Conservation (phyloP, 345 rosid species). For the Brassica cretica region DNA sequence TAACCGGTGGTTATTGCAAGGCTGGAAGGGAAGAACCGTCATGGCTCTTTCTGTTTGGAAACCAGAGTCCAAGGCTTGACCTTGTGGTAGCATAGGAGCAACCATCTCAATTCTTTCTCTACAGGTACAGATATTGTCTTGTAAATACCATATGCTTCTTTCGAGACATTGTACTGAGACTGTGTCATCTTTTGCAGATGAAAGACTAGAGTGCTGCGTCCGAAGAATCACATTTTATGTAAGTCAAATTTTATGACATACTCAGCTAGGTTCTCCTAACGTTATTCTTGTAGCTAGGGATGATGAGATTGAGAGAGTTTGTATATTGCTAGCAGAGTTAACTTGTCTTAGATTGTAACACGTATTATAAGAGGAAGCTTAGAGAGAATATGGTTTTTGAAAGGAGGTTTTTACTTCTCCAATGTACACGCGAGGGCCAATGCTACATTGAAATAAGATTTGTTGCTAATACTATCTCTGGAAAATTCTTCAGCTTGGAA, state of each 20-base stretch:
- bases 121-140: constrained; percentile 15
- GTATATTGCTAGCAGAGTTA: constrained; percentile 33
- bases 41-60: constrained; percentile 85
- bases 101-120: not conserved
- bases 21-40: constrained; percentile 90
- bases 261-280: constrained; percentile 30
- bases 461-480: constrained; percentile 32
- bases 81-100: not conserved
- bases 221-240: constrained; percentile 17
- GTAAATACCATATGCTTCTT: not conserved
- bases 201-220: not conserved
- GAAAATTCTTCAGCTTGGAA: constrained; percentile 35
- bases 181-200: constrained; percentile 28
- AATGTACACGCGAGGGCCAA: constrained; percentile 37
- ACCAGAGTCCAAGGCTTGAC: constrained; percentile 45
- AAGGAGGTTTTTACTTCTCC: constrained; percentile 30
- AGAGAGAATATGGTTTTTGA: constrained; percentile 7
- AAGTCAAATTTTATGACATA: constrained; percentile 7
- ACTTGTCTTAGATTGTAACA: constrained; percentile 29
- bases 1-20: constrained; percentile 77
- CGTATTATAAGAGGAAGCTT: constrained; percentile 30
- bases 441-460: constrained; percentile 34
- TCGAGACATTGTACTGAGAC: constrained; percentile 5
- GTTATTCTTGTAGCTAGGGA: constrained; percentile 36
- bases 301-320: constrained; percentile 23